Base-by-base conservation (phyloP, 2,329 filamentous ascomycete genomes). In the Epichloe sp. region DNA sequence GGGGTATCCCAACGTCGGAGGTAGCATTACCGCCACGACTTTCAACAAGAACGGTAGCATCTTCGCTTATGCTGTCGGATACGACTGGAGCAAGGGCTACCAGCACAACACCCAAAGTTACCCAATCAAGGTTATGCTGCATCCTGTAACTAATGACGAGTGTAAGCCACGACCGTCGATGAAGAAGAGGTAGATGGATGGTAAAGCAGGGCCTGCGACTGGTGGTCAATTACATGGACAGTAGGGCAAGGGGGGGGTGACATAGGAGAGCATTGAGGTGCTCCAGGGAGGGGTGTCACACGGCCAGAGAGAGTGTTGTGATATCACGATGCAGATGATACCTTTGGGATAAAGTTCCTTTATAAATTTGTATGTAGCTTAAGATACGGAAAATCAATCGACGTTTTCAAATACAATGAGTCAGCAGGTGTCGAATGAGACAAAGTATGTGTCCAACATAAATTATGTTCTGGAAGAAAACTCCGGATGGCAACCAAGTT, bases 61-160 rank as follows among this genome's bases (percentile, higher is more conserved):
- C 62, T 93, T 93, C 63, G 87, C 87, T 15, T 93, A 93, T 60
- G 88, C 90, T 26, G 80, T 96, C 46, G 89, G 88, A 65, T 98
- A 98, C 67, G 93, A 98, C 71, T 98, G 93, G 93, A 89, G 86
- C 71, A 97, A 98, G 74, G 93, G 93, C 15, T 96, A 91, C 71
- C 80, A 86, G 57, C 80, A 76, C 58, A 97, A 97, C 70, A 93
- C 75, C 26, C 81, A 82, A 52, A 77, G 77, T 57, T 82, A 81
- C 54, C 80, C 86, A 8, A 86, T 80, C 67, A 93, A 93, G 72
- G 83, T 93, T 49, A 89, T 89, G 83, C 75, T 95, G 65, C 87
- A 94, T 64, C 83, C 86, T 1, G 80, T 94, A 12, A 72, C 72
- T 55, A 67, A 68, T 40, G 78, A 82, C 50, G 78, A 82, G 64